A percentile compares a stretch with the other conserved stretches of the same genome.
Conservation (phyloP, 1,284 basidiomycete genomes). For the Cutaneotrichosporon spelunceum region DNA sequence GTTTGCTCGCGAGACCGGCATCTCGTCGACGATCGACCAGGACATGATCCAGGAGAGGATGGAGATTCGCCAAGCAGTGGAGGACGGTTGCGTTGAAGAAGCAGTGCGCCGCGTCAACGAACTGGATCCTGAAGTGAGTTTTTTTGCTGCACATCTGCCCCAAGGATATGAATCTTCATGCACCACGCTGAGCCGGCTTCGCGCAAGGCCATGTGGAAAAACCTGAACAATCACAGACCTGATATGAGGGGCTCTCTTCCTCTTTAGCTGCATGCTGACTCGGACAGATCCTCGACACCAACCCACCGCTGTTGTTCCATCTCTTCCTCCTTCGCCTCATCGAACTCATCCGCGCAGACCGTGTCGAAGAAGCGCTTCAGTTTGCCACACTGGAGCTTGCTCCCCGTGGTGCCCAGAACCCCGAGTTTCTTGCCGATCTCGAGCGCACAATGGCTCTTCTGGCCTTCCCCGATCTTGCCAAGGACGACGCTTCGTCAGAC, state of each 20-base stretch:
- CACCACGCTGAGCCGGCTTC: conserved; percentile 89
- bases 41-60: conserved; percentile 90
- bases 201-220: conserved; percentile 51
- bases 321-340: conserved; percentile 92
- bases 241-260: conserved; percentile 49
- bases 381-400: conserved; percentile 94
- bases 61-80: conserved; percentile 87
- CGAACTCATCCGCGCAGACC: conserved; percentile 83
- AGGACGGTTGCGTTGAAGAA: conserved; percentile 89
- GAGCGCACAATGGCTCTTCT: conserved; percentile 94
- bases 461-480: conserved; percentile 68
- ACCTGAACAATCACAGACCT: conserved; percentile 52
- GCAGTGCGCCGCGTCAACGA: conserved; percentile 93
- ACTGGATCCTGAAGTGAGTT: conserved; percentile 89
- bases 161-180: conserved; percentile 88
- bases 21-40: conserved; percentile 68
- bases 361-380: conserved; percentile 71
- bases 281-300: conserved; percentile 84
- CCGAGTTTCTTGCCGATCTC: conserved; percentile 84
- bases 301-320: conserved; percentile 84
- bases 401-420: conserved; percentile 89
- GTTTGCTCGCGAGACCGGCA: conserved; percentile 81
- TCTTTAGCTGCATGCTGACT: conserved; percentile 22
- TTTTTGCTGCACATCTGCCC: conserved; percentile 26
- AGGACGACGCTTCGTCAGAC: conserved; percentile 40